A percentile compares a stretch with the other conserved stretches of the same genome.
phyloP scores from a whole-genome alignment of 1,139 yeast genomes.

The Blastobotrys apis region DNA sequence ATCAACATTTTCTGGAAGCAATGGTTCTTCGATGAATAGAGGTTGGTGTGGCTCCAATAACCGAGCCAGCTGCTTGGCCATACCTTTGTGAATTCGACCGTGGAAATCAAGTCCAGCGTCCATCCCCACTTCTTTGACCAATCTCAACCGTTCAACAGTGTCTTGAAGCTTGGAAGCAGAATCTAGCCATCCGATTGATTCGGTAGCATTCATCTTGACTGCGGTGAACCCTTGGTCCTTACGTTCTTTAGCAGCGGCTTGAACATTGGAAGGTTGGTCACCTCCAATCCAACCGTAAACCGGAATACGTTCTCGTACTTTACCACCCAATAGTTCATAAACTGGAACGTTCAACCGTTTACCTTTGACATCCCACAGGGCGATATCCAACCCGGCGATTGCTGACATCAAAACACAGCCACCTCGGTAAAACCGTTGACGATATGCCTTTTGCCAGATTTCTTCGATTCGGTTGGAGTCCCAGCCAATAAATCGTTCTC shows the following conservation, averaged over 20 bases:
- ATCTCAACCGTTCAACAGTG: slow-evolving; percentile 28
- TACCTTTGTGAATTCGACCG: slow-evolving; percentile 32
- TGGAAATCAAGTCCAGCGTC: slow-evolving; percentile 34
- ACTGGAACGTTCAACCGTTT: slow-evolving; percentile 34
- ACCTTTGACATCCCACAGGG: slow-evolving; percentile 36
- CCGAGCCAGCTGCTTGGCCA: slow-evolving; percentile 32
- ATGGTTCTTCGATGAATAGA: slow-evolving; percentile 34
- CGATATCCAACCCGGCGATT: slow-evolving; percentile 33
- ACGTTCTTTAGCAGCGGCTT: slow-evolving; percentile 28
- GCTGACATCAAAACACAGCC: slow-evolving; percentile 35
- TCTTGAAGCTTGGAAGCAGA: slow-evolving; percentile 28
- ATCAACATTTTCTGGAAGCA: slow-evolving; percentile 32
- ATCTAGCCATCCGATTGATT: slow-evolving; percentile 31
- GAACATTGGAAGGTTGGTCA: slow-evolving; percentile 31
- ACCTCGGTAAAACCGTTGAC: slow-evolving; percentile 34
- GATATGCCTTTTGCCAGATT: slow-evolving; percentile 32
- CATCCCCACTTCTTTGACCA: slow-evolving; percentile 28
- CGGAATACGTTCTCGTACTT: slow-evolving; percentile 29
- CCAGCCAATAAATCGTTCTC: slow-evolving; percentile 33
- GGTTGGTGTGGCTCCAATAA: slow-evolving; percentile 31
- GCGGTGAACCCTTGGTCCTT: slow-evolving; percentile 34
- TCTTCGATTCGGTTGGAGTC: slow-evolving; percentile 33
- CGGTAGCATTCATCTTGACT: slow-evolving; percentile 34
- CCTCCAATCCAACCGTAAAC: slow-evolving; percentile 38
- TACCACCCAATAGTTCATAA: slow-evolving; percentile 32